Base-by-base conservation (phyloP, 495 filamentous ascomycete genomes). In the Aspergillus asperescens region DNA sequence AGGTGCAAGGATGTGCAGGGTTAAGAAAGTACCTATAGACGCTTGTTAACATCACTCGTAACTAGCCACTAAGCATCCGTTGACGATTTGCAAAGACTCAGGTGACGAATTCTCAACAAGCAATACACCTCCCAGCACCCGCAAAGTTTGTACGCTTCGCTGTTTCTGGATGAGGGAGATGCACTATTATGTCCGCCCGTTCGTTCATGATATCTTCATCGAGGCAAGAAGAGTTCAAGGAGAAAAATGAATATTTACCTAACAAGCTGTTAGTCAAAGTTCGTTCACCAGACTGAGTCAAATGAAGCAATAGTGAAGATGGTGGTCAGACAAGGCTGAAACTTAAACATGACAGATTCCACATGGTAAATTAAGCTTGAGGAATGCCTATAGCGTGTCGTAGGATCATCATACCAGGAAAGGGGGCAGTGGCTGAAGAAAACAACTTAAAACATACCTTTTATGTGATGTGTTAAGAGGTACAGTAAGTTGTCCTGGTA, bases 31-130 rank as follows among this genome's bases (percentile, higher is more conserved):
- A 73, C 69, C 68, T 73, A 65, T 50, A 32, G 12, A 39, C 10
- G 10, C 31, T 16, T 41, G 56, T 62, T 56, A 59, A 56, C 52
- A 59, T 54, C 12, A 48, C 20, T 45, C 20, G 56, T 27, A 55
- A 8, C 27, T 35, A 47, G 27, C 23, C 18, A 40, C 4, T 24
- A 18, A 51, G 24, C 20, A 54, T 56, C 38, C 41, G 39, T 45
- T 50, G 29, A 48, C 24, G 52, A 50, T 56, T 27, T 27, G 40
- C 28, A 39, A 69, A 76, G 68, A 71, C 79, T 96, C 90, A 95
- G 90, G 68, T 88, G 86, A 94, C 89, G 90, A 93, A 73, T 79
- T 94, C 83, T 96, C 90, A 96, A 85, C 90, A 95, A 91, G 84
- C 86, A 87, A 74, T 81, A 84, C 83, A 78, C 71, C 72, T 60